A percentile compares a stretch with the other conserved stretches of the same genome.
These are phyloP conservation scores for Rhodamnia rubescens DNA, from an alignment of 345 rosid species.

Conservation along the genomic window DNA sequence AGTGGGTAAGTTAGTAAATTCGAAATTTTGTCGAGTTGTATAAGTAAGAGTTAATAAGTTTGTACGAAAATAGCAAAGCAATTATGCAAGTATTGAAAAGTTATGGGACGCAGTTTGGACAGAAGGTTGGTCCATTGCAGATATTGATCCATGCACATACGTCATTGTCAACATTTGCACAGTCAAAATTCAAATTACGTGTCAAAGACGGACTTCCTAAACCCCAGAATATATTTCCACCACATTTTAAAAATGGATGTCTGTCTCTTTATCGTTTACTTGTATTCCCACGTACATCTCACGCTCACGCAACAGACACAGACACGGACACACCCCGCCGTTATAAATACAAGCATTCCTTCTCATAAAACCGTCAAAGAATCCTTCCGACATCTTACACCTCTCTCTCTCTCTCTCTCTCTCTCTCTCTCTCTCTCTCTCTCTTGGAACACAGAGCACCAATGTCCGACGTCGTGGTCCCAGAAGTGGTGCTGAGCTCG, in stretches of 20 bases:
- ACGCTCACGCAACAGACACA: background rate
- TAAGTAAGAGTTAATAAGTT: too few species aligned
- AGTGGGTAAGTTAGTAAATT: too few species aligned
- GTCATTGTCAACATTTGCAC: background rate
- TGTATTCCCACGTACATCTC: background rate
- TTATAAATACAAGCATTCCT: background rate
- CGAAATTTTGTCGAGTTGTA: too few species aligned
- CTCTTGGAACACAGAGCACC: background rate
- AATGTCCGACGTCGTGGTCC: background rate
- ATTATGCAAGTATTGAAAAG: too few species aligned
- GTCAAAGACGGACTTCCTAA: background rate
- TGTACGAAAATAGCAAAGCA: too few species aligned
- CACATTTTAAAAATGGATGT: background rate
- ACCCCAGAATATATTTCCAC: background rate
- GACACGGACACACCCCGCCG: background rate
- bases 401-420: background rate
- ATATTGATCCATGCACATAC: too few species aligned
- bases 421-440: background rate
- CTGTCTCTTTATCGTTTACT: background rate
- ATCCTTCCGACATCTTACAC: too few species aligned
- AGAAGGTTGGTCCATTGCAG: too few species aligned
- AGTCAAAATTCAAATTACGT: background rate
- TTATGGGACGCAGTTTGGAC: too few species aligned
- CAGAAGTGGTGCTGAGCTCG: slow-evolving; percentile 13
- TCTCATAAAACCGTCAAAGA: background rate